These are phyloP conservation scores for Sporothrix pallida DNA, from an alignment of 2,329 filamentous ascomycete genomes.

Conservation along the genomic window DNA sequence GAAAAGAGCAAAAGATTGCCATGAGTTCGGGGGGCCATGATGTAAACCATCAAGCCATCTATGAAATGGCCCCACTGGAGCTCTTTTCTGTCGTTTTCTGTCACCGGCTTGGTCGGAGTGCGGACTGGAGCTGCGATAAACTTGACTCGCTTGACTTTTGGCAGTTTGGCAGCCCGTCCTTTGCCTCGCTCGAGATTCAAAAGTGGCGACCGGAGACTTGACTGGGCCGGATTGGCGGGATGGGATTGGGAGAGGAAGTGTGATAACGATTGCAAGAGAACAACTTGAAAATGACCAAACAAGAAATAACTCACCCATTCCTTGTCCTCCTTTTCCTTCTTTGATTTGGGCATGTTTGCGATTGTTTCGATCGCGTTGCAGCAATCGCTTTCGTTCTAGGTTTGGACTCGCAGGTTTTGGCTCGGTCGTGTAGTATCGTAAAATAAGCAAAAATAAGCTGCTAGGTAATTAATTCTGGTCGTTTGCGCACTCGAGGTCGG, in stretches of 20 bases:
- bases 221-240: neutral
- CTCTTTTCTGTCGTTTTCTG: neutral
- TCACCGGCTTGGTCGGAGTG: slow-evolving; percentile 15
- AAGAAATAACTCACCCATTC: slow-evolving; percentile 35
- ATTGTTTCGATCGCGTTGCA: neutral
- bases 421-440: neutral
- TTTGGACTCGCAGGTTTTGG: neutral
- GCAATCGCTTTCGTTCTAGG: neutral
- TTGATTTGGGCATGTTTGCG: slow-evolving; percentile 17
- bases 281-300: neutral
- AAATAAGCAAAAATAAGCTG: slow-evolving; percentile 12
- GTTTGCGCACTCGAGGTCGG: neutral
- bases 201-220: slow-evolving; percentile 6
- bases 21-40: neutral
- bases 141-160: neutral
- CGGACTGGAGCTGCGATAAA: neutral
- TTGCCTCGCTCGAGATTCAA: slow-evolving; percentile 12
- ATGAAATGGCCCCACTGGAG: slow-evolving; percentile 16
- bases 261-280: neutral
- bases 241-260: neutral
- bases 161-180: slow-evolving; percentile 10
- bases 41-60: neutral
- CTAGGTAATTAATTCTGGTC: slow-evolving; percentile 25
- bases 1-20: neutral
- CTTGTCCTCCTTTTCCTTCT: slow-evolving; percentile 34